These are phyloP conservation scores for Tulasnella sp. DNA, from an alignment of 768 basidiomycete species.

Conservation along the genomic window DNA sequence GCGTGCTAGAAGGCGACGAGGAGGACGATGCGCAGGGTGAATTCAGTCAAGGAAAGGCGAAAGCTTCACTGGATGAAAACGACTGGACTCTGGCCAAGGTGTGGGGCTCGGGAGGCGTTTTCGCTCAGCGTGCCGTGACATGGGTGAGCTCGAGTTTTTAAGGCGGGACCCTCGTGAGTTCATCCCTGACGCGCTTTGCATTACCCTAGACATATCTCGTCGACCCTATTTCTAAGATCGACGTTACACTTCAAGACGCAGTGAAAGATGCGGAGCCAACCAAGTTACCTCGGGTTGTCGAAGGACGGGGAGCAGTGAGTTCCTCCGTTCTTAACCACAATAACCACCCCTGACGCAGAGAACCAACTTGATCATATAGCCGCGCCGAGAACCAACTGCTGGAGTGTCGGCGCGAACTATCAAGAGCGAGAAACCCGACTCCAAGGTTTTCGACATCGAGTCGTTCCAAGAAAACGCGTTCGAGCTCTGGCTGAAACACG, in stretches of 20 bases:
- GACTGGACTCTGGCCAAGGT: constrained; percentile 16
- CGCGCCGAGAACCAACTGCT: not conserved
- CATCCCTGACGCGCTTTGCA: not conserved
- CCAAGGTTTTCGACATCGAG: constrained; percentile 2
- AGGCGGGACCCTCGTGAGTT: not conserved
- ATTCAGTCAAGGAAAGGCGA: not conserved
- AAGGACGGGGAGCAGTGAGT: constrained; percentile 13
- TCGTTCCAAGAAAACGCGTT: constrained; percentile 12
- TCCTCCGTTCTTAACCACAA: too few species aligned
- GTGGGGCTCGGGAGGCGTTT: constrained; percentile 12
- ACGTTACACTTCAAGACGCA: not conserved
- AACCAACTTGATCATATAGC: too few species aligned
- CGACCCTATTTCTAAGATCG: not conserved
- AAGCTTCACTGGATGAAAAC: not conserved
- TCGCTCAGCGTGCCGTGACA: not conserved
- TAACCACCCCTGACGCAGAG: too few species aligned
- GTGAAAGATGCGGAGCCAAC: not conserved
- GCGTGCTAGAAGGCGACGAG: not conserved
- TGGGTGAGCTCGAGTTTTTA: not conserved
- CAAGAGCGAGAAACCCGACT: constrained; percentile 3
- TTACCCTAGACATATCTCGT: not conserved
- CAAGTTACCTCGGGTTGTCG: not conserved
- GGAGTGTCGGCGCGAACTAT: not conserved
- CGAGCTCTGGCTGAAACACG: constrained; percentile 13
- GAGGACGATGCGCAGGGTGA: not conserved